Base-by-base conservation (phyloP, 768 basidiomycete genomes). In the Tephrocybe sp. region DNA sequence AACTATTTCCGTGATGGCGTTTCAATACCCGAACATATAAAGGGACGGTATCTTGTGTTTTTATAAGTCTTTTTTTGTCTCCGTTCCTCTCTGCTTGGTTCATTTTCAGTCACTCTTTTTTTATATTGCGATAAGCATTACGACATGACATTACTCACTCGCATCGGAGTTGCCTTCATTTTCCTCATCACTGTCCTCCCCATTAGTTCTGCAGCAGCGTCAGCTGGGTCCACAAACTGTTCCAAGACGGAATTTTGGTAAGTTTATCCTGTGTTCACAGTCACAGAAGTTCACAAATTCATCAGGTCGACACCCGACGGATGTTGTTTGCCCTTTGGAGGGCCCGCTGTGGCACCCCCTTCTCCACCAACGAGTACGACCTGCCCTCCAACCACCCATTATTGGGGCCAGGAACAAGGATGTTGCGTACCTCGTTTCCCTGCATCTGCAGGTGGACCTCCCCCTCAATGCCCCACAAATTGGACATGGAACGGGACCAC, bases 401-500 rank as follows among this genome's bases (percentile, higher is more conserved):
- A 78, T 59, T 84, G 81, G 81, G 63, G 68, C 51, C 44, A 54
- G 4, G 64, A 63, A 19, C 69, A 77, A 57, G 66, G 70, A 18
- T 84, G 80, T 68, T 84, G 82, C 60, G 71, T 76, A 21, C 83
- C 84, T 46, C 64, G 64, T 39, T 58, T 73, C 53, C 76, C 76
- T 13, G 64, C 67, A 28, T 62, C 68, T 25, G 50, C 63, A 5
- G 65, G 67, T 54, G 64, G 64, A 18, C 76, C 80, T 28, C 64
- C 72, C n/a, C 81, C 83, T 36, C 71, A 78, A 50, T 85, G 83
- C 65, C 60, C 56, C 9, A 63, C 57, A 11, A 70, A 69, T 37
- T 78, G 75, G 71, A 54, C 56, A 18, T 86, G 82, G 84, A 67
- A 66, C 43, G 42, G 60, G 4, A 57, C 63, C 9, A 59, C 72